Base-by-base conservation (phyloP, 148 eudicot genomes). In the Diospyros kaki region DNA sequence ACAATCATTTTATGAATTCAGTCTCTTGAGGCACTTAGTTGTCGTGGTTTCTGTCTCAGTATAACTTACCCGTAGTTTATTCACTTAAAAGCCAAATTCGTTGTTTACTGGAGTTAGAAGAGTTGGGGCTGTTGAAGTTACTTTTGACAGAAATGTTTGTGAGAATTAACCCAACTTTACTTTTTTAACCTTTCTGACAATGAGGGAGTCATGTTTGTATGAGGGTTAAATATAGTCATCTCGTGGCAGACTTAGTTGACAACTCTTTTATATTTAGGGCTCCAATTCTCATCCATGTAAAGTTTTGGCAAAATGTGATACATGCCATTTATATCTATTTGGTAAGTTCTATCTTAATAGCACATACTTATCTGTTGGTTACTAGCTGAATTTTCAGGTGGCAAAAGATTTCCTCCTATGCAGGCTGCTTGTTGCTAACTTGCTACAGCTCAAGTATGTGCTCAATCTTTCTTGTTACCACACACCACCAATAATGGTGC, bases 11-110 rank as follows among this genome's bases (percentile, higher is more conserved):
- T 14, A 66, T 18, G 1, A 14, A 17, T 17, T 72, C 51, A 60
- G 48, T 48, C 39, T 71, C 68, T 39, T 73, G 70, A 50, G 52
- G 45, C 55, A 54, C 41, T 41, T 46, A 17, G 58, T 69, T 65
- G 17, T 72, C 58, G 69, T 76, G 73, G 75, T 61, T n/a, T 75
- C 67, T 76, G 73, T 78, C 44, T 38, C 38, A 38, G 6, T 1
- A 48, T 73, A 73, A 65, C 72, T 73, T 52, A 75, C 69, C 80
- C 81, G 78, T 83, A 84, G 73, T 73, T 58, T 81, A 79, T 79
- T 73, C 65, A 64, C 76, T 59, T 69, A 28, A 51, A 28, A 73
- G 40, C 67, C 51, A 53, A 68, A 62, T 41, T 82, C 69, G 63
- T 61, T 68, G 64, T 69, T 44, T 64, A 71, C 64, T 67, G 77